Evolutionary conservation across 2,329 filamentous ascomycete genomes (phyloP).

Genomic region (Stagonosporopsis cucurbitacearum): DNA sequence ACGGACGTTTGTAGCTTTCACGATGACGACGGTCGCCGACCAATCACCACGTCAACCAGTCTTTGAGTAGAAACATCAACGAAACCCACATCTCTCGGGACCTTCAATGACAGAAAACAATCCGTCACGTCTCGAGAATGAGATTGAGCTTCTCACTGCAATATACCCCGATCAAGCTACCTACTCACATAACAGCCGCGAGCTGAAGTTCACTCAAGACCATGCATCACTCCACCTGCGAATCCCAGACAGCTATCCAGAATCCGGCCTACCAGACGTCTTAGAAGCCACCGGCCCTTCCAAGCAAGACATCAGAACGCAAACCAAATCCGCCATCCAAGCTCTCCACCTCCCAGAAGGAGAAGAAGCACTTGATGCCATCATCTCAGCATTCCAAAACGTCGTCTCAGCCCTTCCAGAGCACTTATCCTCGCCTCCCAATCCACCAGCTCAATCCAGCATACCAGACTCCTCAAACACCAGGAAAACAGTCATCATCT

Average conservation of each 20-base stretch:
- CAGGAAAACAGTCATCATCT: conserved; percentile 51
- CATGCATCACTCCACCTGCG: conserved; percentile 45
- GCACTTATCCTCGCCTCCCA: not conserved
- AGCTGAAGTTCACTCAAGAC: conserved; percentile 47
- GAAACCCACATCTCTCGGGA: not conserved
- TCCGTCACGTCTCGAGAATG: conserved; percentile 39
- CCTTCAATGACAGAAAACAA: conserved; percentile 1
- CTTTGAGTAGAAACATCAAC: conserved; percentile 4
- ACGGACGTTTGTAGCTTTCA: conserved; percentile 11
- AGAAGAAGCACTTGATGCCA: conserved; percentile 53
- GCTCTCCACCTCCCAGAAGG: conserved; percentile 40
- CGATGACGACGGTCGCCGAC: conserved; percentile 7
- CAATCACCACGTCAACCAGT: conserved; percentile 2
- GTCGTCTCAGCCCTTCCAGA: conserved; percentile 22
- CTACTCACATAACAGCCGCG: conserved; percentile 43
- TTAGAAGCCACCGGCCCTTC: conserved; percentile 45
- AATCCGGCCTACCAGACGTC: conserved; percentile 46
- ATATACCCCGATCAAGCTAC: conserved; percentile 54
- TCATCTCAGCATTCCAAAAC: conserved; percentile 49
- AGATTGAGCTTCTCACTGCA: conserved; percentile 52
- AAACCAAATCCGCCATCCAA: conserved; percentile 38
- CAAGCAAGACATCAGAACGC: conserved; percentile 48
- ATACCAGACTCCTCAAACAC: conserved; percentile 11
- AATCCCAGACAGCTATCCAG: conserved; percentile 50
- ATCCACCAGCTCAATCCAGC: not conserved